Base-by-base conservation (phyloP, 768 basidiomycete species). In the Lentinus brumalis region DNA sequence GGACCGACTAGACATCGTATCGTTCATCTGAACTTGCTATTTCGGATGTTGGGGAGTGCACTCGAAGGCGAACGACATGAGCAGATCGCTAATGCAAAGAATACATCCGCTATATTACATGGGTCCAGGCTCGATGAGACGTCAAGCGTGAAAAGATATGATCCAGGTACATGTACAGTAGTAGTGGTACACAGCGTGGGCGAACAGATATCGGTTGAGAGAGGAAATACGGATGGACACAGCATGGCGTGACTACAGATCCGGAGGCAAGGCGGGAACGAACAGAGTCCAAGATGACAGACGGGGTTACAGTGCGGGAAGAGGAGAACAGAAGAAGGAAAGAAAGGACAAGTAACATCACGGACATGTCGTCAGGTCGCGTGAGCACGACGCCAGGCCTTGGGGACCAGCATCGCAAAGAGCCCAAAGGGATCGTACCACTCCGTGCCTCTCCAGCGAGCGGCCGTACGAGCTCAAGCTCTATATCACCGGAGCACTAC, bases 401-500 rank as follows among this genome's bases (percentile, higher is more conserved):
- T 26, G 42, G 7, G 15, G 9, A 16, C 15, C 15, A 44, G 42
- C 42, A 44, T 15, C 42, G 42, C 16, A 16, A 44, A 52, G 31
- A 21, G 14, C 16, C 5, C 21, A 14, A 45, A 35, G 29, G 50
- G 32, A 39, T 51, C 53, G 50, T 51, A 51, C 50, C 50, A 51
- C 32, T n/a, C 53, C n/a, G 16, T 15, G n/a, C 51, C 18, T 38
- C 44, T 9, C 7, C 44, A 44, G 18, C 42, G 15, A 44, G 31
- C 35, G 18, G 35, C 40, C 9, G 14, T 38, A 15, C 39, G 16
- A 31, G 35, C 14, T 21, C 11, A 15, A 26, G 35, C 18, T 26
- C 32, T 53, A 14, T 38, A 51, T 26, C 52, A 40, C 32, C 41
- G 16, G 14, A 14, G 40, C 3, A 38, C 40, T 49, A 82, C 59